Base-by-base conservation (phyloP, 2,329 filamentous ascomycete species). In the Sclerotinia borealis region DNA sequence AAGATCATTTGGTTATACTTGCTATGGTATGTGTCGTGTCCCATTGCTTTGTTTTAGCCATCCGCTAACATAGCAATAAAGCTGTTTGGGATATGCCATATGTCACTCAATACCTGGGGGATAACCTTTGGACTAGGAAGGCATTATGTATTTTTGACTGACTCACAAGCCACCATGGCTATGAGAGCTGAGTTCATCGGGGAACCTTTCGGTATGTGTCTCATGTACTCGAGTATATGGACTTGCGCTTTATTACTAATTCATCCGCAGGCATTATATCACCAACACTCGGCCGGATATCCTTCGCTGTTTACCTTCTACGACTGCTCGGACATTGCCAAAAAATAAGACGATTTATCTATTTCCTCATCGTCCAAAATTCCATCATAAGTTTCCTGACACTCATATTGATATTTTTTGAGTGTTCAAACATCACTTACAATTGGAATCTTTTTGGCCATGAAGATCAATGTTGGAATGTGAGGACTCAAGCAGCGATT, bases 81-180 rank as follows among this genome's bases (percentile, higher is more conserved):
- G 59, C 29, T 61, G n/a, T 45, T 52, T 37, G 59, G 59, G 5
- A 41, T 55, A 8, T 22, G 49, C 22, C 59, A 61, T 25, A 45
- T 61, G 37, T 54, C 59, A 22, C n/a, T 61, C 9, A 47, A 34
- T 34, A 47, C 59, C 9, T 61, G 59, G 59, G 59, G 59, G 4
- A 29, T 61, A 45, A 37, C 22, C 2, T 55, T 43, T 27, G 59
- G 59, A 43, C 31, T 61, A 11, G 49, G 49, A 27, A 61, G 49
- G 7, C 49, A 61, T 29, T n/a, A 13, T 25, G 2, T 25, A 6
- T 47, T 45, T 11, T 49, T 61, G 19, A 61, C 59, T 15, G 37
- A 61, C 3, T 25, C 29, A 4, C 59, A 61, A 61, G 29, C 37
- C 2, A 9, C n/a, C 5, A 52, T 45, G 51, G 49, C 59, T 17